These are phyloP conservation scores for Pseudogymnoascus sp. DNA, from an alignment of 2,329 filamentous ascomycete genomes.

Conservation along the genomic window DNA sequence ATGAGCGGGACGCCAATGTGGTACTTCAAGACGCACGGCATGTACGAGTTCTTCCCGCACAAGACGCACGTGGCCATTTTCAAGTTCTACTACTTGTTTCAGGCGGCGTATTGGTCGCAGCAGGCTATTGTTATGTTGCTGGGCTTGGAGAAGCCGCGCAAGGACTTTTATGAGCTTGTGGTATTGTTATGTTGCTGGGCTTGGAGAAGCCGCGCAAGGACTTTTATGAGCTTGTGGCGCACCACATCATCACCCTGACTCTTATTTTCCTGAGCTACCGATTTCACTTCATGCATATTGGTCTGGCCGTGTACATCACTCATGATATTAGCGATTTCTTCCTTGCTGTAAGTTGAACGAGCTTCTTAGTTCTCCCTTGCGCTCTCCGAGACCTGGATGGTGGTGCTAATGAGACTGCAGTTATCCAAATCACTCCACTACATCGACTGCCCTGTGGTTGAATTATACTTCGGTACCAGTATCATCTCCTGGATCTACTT, in stretches of 20 bases:
- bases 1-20: conserved; percentile 88
- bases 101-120: conserved; percentile 93
- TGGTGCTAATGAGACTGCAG: conserved; percentile 34
- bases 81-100: conserved; percentile 94
- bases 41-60: conserved; percentile 88
- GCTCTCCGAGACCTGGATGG: neutral
- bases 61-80: conserved; percentile 69
- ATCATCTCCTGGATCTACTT: conserved; percentile 79
- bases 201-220: conserved; percentile 93
- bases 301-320: conserved; percentile 85
- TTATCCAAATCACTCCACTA: conserved; percentile 92
- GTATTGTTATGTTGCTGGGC: conserved; percentile 75
- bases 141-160: conserved; percentile 84
- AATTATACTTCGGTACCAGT: conserved; percentile 76
- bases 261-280: conserved; percentile 84
- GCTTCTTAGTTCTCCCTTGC: neutral
- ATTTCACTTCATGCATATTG: conserved; percentile 96
- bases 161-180: conserved; percentile 97
- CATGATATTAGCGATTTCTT: conserved; percentile 96
- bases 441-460: conserved; percentile 45
- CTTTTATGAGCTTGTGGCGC: conserved; percentile 84
- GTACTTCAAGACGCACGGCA: conserved; percentile 88
- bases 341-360: conserved; percentile 61
- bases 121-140: conserved; percentile 83
- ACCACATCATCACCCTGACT: conserved; percentile 81